Conservation (phyloP, 768 basidiomycete species). For the Auriscalpium orientale region DNA sequence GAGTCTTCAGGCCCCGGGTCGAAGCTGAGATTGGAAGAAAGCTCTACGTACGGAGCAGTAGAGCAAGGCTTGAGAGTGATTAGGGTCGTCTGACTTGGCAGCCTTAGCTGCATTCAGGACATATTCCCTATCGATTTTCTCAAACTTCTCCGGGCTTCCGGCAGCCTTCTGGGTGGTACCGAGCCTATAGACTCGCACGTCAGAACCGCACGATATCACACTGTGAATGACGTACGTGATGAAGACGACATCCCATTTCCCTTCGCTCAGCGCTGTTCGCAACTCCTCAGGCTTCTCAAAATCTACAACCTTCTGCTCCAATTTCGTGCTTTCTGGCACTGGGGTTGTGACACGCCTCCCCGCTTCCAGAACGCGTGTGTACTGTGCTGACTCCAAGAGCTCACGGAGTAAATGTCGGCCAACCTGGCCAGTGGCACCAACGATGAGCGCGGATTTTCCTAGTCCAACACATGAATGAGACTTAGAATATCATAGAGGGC, state of each 20-base stretch:
- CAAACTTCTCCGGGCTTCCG: slow-evolving; percentile 58
- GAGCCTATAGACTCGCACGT: slow-evolving; percentile 29
- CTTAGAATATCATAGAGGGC: too few species aligned
- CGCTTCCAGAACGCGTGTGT: slow-evolving; percentile 57
- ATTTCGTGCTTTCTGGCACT: slow-evolving; percentile 39
- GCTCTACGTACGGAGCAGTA: slow-evolving; percentile 58
- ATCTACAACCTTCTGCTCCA: slow-evolving; percentile 60
- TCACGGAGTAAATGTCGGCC: slow-evolving; percentile 56
- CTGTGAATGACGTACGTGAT: slow-evolving; percentile 52
- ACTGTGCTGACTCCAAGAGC: slow-evolving; percentile 49
- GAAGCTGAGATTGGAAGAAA: not conserved
- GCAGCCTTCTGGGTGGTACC: slow-evolving; percentile 59
- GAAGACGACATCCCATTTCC: slow-evolving; percentile 69
- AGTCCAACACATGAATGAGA: too few species aligned
- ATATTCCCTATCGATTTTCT: slow-evolving; percentile 77
- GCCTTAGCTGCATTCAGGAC: slow-evolving; percentile 67
- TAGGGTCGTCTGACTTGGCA: slow-evolving; percentile 34
- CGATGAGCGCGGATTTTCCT: slow-evolving; percentile 45
- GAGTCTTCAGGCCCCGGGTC: too few species aligned
- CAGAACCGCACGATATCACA: too few species aligned
- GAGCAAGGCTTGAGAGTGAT: slow-evolving; percentile 49
- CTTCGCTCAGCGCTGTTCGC: slow-evolving; percentile 38
- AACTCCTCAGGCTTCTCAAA: slow-evolving; percentile 53
- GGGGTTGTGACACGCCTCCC: slow-evolving; percentile 54
- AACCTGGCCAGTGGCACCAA: slow-evolving; percentile 69